Conservation (phyloP, 1,139 yeast genomes). For the Sugiyamaella novakii region DNA sequence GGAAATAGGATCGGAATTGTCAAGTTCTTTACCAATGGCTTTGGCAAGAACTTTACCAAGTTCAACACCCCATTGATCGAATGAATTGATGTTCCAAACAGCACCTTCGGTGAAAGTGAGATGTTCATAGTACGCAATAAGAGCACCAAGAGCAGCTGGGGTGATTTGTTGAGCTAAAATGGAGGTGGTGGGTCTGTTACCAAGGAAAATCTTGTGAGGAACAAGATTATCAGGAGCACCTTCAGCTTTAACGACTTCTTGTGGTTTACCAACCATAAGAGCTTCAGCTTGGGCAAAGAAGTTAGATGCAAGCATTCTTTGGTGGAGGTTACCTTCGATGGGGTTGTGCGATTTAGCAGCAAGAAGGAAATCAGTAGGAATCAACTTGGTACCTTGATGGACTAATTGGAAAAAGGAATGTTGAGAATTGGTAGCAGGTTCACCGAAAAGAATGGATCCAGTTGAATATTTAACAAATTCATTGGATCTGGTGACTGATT, state of each 20-base stretch:
- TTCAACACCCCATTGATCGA: slow-evolving; percentile 99
- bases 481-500: slow-evolving; percentile 91
- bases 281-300: slow-evolving; percentile 99
- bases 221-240: slow-evolving; percentile 81
- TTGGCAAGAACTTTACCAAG: slow-evolving; percentile 97
- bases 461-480: slow-evolving; percentile 92
- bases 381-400: slow-evolving; percentile 97
- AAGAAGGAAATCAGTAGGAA: slow-evolving; percentile 93
- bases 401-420: slow-evolving; percentile 99
- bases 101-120: slow-evolving; percentile 98
- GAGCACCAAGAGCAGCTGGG: slow-evolving; percentile 92
- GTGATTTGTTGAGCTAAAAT: slow-evolving; percentile 94
- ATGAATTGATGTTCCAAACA: slow-evolving; percentile 97
- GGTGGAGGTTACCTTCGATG: slow-evolving; percentile 89
- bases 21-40: slow-evolving; percentile 87
- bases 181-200: slow-evolving; percentile 98
- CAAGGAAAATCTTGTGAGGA: slow-evolving; percentile 95
- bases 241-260: slow-evolving; percentile 80
- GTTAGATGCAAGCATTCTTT: slow-evolving; percentile 96
- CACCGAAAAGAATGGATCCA: slow-evolving; percentile 94
- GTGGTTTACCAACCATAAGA: slow-evolving; percentile 92
- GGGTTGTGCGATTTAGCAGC: slow-evolving; percentile 99
- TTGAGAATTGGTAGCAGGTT: slow-evolving; percentile 98
- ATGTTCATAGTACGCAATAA: slow-evolving; percentile 97
- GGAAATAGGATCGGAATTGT: slow-evolving; percentile 56